Evolutionary conservation across 768 basidiomycete species (phyloP).

Genomic region (Leccinum longicurvipes): DNA sequence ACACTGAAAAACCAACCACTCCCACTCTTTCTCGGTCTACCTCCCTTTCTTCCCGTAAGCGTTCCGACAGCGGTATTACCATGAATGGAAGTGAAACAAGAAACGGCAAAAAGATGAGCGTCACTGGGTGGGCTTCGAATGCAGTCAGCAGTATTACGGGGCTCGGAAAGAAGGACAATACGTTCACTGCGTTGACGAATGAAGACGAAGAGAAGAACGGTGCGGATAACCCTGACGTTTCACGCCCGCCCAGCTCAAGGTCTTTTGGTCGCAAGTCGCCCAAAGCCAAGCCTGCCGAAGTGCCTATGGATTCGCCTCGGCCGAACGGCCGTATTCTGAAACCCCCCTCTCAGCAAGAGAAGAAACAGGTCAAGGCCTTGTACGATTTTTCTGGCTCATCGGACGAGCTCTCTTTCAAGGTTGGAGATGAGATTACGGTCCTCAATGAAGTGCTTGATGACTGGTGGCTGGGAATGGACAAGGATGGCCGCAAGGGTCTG

Average conservation of each 20-base stretch:
- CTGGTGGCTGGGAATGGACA: slow-evolving; percentile 85
- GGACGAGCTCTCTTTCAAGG: slow-evolving; percentile 75
- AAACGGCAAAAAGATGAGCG: slow-evolving; percentile 37
- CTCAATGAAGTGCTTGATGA: slow-evolving; percentile 80
- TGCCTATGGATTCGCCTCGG: slow-evolving; percentile 24
- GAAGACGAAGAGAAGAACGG: slow-evolving; percentile 35
- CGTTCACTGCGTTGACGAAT: slow-evolving; percentile 55
- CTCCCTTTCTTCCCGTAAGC: slow-evolving; percentile 62
- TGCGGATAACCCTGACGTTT: slow-evolving; percentile 21
- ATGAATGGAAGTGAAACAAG: slow-evolving; percentile 36
- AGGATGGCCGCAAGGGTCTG: slow-evolving; percentile 63
- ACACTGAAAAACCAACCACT: slow-evolving; percentile 39
- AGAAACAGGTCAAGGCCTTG: slow-evolving; percentile 61
- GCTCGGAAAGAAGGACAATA: slow-evolving; percentile 54
- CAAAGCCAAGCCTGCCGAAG: slow-evolving; percentile 23
- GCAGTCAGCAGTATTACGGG: slow-evolving; percentile 62
- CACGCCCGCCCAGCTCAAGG: slow-evolving; percentile 37
- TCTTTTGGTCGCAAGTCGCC: slow-evolving; percentile 30
- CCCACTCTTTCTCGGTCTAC: slow-evolving; percentile 54
- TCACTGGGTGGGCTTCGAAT: slow-evolving; percentile 57
- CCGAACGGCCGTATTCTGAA: slow-evolving; percentile 43
- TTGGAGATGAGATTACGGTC: slow-evolving; percentile 73
- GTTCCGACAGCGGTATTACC: slow-evolving; percentile 55
- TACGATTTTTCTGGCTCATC: slow-evolving; percentile 72
- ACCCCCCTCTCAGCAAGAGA: slow-evolving; percentile 46